Evolutionary conservation across 2,329 filamentous ascomycete genomes (phyloP), one percentile per base, ranked within the genome.

Genomic region (Phaeoacremonium minimum): DNA sequence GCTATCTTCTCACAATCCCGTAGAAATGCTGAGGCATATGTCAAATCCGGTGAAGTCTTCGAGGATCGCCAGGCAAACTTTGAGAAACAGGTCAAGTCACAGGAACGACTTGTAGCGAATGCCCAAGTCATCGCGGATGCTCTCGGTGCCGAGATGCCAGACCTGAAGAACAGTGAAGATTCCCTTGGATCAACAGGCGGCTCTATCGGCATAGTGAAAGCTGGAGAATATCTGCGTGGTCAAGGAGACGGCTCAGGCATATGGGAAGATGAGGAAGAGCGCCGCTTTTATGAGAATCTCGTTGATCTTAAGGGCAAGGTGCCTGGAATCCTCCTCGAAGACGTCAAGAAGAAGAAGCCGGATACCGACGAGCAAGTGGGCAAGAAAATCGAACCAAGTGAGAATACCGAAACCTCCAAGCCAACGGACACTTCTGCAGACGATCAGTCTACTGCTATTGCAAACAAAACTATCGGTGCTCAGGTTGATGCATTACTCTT

Each of bases 191-290:
- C 74, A 16, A 73, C 79, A 1, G 85, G 85, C 52, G 82, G 87
- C 36, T 83, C 85, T 2, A 96, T 98, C 50, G 93, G 93, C 20
- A 76, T 97, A 28, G 85, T 97, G 49, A 97, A 96, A 64, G 85
- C 90, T 9, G 87, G 88, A 1, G 91, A 97, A 49, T 97, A 96
- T 53, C 71, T 97, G 28, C 85, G 88, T 26, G 90, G 89, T 11
- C 87, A 94, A 57, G 85, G 83, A 15, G 91, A 97, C 41, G 90
- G 89, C 15, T 78, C 90, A 16, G 93, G 93, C 1, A 97, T 98
- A 44, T 98, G 93, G 93, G 90, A 96, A 64, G 93, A 98, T 50
- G 93, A 98, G 55, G 93, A 98, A 37, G 91, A 98, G 62, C 82
- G 93, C 41, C 86, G 93, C 42, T 98, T 98, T 59, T 98, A 98